Evolutionary conservation across 2,329 filamentous ascomycete species (phyloP).

Genomic region (Colletotrichum sp.): DNA sequence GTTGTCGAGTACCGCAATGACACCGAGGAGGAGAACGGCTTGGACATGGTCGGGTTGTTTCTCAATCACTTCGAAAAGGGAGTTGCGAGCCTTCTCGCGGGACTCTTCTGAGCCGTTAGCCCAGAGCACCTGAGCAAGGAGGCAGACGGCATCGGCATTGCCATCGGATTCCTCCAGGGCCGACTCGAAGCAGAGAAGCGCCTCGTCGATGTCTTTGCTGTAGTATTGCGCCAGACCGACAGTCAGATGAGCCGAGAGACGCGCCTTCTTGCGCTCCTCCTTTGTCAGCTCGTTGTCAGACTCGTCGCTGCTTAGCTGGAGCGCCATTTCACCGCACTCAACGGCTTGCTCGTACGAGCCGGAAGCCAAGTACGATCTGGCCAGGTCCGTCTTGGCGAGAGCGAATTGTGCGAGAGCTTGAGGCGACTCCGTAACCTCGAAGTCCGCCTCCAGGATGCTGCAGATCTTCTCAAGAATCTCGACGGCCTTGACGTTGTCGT

Average conservation of each 20-base stretch:
- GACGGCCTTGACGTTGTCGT: slow-evolving; percentile 70
- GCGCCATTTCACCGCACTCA: slow-evolving; percentile 80
- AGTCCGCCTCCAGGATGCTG: slow-evolving; percentile 75
- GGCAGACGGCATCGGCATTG: slow-evolving; percentile 83
- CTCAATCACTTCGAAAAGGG: slow-evolving; percentile 82
- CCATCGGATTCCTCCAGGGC: slow-evolving; percentile 78
- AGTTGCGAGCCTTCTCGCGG: slow-evolving; percentile 75
- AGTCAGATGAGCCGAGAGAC: slow-evolving; percentile 85
- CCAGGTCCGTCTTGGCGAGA: slow-evolving; percentile 84
- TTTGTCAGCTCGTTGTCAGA: slow-evolving; percentile 68
- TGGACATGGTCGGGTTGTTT: slow-evolving; percentile 76
- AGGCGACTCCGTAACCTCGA: slow-evolving; percentile 81
- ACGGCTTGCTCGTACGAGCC: slow-evolving; percentile 70
- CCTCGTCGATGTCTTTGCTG: slow-evolving; percentile 65
- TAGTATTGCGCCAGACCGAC: slow-evolving; percentile 85
- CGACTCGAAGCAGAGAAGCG: slow-evolving; percentile 79
- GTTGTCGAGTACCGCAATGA: slow-evolving; percentile 81
- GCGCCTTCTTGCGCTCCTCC: slow-evolving; percentile 71
- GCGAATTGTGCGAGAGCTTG: slow-evolving; percentile 78
- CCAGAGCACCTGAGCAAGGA: slow-evolving; percentile 92
- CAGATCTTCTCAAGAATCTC: slow-evolving; percentile 70
- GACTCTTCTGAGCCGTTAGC: slow-evolving; percentile 80
- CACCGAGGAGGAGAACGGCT: slow-evolving; percentile 80
- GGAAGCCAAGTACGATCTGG: slow-evolving; percentile 78
- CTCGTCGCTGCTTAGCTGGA: slow-evolving; percentile 79